These are phyloP conservation scores for Verticillium tricorpus DNA, from an alignment of 2,329 filamentous ascomycete species.

Conservation along the genomic window DNA sequence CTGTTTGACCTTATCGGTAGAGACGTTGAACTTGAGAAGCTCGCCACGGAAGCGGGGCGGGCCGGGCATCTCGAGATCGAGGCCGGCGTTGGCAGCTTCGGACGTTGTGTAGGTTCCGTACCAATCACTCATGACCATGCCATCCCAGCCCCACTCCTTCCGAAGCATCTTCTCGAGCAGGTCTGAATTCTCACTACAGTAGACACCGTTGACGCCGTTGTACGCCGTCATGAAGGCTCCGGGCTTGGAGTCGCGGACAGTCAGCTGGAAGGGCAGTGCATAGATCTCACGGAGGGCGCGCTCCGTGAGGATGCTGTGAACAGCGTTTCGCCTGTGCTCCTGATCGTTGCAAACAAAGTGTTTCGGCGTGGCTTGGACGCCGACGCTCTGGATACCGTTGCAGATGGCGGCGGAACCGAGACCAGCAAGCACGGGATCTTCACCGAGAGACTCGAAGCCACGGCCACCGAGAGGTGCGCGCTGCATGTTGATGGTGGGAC, in stretches of 20 bases:
- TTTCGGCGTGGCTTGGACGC: constrained; percentile 53
- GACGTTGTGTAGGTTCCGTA: constrained; percentile 48
- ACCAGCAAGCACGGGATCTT: constrained; percentile 54
- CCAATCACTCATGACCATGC: constrained; percentile 57
- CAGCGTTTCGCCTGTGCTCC: constrained; percentile 52
- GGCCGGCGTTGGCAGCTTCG: constrained; percentile 43
- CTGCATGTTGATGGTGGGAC: constrained; percentile 59
- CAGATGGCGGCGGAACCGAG: constrained; percentile 49
- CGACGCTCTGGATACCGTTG: constrained; percentile 50
- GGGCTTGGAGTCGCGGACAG: constrained; percentile 45
- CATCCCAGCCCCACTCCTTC: constrained; percentile 53
- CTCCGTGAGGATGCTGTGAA: constrained; percentile 50
- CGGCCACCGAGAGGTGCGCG: constrained; percentile 55
- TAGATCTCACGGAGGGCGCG: constrained; percentile 56
- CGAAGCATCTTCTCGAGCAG: constrained; percentile 48
- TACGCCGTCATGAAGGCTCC: constrained; percentile 56
- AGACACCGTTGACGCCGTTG: constrained; percentile 53
- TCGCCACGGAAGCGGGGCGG: constrained; percentile 47
- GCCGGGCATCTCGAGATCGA: constrained; percentile 59
- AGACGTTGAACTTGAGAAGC: constrained; percentile 45
- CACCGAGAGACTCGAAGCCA: constrained; percentile 55
- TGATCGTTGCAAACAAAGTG: constrained; percentile 61
- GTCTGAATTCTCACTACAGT: constrained; percentile 46
- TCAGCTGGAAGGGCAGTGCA: constrained; percentile 52
- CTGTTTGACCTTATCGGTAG: constrained; percentile 50